A percentile compares a stretch with the other conserved stretches of the same genome.
phyloP scores from a whole-genome alignment of 257 asterid genomes.

The Agastache rugosa region DNA sequence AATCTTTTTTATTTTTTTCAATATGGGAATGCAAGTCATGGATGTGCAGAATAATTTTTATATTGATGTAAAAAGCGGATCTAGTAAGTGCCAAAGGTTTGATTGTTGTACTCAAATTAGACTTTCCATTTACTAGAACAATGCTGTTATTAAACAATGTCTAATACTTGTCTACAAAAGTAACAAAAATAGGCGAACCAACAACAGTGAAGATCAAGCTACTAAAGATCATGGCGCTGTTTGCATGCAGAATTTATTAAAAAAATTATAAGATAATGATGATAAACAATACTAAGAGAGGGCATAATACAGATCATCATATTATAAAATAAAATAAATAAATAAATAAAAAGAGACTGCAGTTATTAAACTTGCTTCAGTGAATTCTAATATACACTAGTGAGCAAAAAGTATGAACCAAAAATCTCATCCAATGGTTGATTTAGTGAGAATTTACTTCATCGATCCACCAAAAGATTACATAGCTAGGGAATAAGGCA shows the following conservation, averaged over 20 bases:
- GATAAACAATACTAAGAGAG: background rate
- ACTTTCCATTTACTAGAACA: background rate
- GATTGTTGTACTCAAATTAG: background rate
- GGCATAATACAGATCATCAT: background rate
- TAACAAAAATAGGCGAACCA: background rate
- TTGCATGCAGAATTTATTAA: background rate
- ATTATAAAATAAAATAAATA: background rate
- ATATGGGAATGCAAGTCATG: conserved; percentile 17
- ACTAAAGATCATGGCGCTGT: background rate
- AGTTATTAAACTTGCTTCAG: background rate
- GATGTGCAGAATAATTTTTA: background rate
- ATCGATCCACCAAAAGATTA: background rate
- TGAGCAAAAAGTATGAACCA: conserved; percentile 9
- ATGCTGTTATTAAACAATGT: background rate
- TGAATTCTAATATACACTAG: background rate
- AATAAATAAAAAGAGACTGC: background rate
- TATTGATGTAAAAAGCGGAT: conserved; percentile 2
- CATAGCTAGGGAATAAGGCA: background rate
- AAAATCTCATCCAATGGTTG: background rate
- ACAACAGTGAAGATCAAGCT: background rate
- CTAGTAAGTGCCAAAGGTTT: background rate
- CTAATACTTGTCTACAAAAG: background rate
- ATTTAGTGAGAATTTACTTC: background rate
- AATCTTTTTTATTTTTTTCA: background rate
- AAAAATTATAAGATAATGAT: background rate